Evolutionary conservation across 2,329 filamentous ascomycete genomes (phyloP).

Genomic region (Phialocephala sp.): DNA sequence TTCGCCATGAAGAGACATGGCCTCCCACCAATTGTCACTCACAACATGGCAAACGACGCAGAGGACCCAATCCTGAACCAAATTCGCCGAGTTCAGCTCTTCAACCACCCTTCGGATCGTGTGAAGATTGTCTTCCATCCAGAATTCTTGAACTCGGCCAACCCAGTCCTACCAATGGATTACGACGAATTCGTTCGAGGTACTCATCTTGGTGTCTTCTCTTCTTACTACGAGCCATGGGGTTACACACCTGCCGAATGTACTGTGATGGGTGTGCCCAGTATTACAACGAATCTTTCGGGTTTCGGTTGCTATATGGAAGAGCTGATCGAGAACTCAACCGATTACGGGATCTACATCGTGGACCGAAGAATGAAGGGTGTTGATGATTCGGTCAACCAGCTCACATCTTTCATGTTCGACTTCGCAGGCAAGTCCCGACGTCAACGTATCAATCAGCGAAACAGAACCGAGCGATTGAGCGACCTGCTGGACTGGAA

Average conservation of each 20-base stretch:
- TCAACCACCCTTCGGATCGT: constrained; percentile 92
- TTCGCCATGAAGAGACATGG: constrained; percentile 96
- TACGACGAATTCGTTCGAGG: constrained; percentile 99
- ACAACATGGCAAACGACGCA: constrained; percentile 95
- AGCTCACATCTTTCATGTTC: constrained; percentile 90
- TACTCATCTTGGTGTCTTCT: constrained; percentile 93
- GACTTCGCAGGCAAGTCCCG: constrained; percentile 94
- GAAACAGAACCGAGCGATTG: constrained; percentile 92
- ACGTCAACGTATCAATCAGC: constrained; percentile 96
- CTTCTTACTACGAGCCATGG: constrained; percentile 99
- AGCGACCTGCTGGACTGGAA: constrained; percentile 98
- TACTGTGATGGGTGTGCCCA: constrained; percentile 98
- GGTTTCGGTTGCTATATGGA: constrained; percentile 99
- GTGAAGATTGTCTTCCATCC: constrained; percentile 99
- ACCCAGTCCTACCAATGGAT: constrained; percentile 92
- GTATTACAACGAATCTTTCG: constrained; percentile 96
- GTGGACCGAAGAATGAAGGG: constrained; percentile 95
- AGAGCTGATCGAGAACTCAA: constrained; percentile 96
- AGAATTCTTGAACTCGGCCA: constrained; percentile 94
- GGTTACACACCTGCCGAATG: constrained; percentile 98
- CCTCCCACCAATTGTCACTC: constrained; percentile 93
- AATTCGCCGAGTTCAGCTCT: constrained; percentile 92
- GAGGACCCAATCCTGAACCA: constrained; percentile 97
- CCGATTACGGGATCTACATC: constrained; percentile 98
- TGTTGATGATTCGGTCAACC: constrained; percentile 96